Evolutionary conservation across 306 rosid species (phyloP).

Genomic region (Hippophae tibetana): DNA sequence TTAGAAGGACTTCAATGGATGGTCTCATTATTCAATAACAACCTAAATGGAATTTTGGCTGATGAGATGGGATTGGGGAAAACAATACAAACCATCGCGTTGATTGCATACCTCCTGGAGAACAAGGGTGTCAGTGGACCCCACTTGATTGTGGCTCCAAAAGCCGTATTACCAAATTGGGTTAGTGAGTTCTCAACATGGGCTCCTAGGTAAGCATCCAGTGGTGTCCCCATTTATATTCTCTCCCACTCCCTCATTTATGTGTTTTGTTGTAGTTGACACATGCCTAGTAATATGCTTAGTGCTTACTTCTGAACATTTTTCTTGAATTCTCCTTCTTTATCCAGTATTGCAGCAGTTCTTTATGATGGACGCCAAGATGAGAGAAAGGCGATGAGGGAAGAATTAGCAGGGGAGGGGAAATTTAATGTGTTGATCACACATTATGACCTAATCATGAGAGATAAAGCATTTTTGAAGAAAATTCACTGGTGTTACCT

Average conservation of each 20-base stretch:
- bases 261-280: constrained; percentile 1
- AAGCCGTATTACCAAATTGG: constrained; percentile 99
- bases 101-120: constrained; percentile 79
- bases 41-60: constrained; percentile 93
- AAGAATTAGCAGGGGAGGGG: constrained; percentile 84
- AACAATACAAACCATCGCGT: constrained; percentile 91
- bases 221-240: background rate
- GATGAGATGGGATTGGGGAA: constrained; percentile 99
- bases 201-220: constrained; percentile 75
- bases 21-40: constrained; percentile 94
- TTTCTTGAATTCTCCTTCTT: constrained; percentile 14
- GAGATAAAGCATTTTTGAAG: constrained; percentile 92
- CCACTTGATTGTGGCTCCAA: constrained; percentile 95
- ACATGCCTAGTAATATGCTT: background rate
- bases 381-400: constrained; percentile 87
- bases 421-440: constrained; percentile 84
- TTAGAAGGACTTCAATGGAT: constrained; percentile 99
- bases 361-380: constrained; percentile 92
- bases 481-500: constrained; percentile 85
- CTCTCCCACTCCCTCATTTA: constrained; percentile 8
- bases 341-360: constrained; percentile 63
- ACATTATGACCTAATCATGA: constrained; percentile 97
- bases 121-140: constrained; percentile 89
- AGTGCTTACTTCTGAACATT: constrained; percentile 4
- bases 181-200: constrained; percentile 75